Evolutionary conservation across 1,139 yeast genomes (phyloP).

Genomic region (Yamadazyma songkhlaensis): DNA sequence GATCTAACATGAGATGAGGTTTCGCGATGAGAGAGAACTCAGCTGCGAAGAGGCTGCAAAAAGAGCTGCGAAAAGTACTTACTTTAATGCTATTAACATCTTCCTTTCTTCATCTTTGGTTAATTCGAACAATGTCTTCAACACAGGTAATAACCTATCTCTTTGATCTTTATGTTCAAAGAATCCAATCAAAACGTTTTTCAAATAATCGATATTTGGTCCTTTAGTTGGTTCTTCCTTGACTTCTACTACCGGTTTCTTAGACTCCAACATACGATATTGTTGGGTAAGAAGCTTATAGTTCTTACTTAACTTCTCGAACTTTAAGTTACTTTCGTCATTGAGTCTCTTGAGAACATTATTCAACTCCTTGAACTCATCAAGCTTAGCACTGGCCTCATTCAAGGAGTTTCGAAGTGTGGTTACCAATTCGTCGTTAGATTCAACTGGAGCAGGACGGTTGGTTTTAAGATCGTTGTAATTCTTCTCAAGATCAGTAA

Average conservation of each 20-base stretch:
- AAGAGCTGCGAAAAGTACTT: no score
- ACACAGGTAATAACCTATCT: slow-evolving; percentile 77
- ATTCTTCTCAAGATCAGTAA: slow-evolving; percentile 39
- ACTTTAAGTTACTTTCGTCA: slow-evolving; percentile 65
- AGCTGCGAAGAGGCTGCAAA: not conserved
- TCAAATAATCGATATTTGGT: slow-evolving; percentile 65
- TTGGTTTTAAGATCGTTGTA: slow-evolving; percentile 27
- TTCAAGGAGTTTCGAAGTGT: slow-evolving; percentile 55
- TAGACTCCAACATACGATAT: slow-evolving; percentile 34
- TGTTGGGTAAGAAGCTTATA: slow-evolving; percentile 63
- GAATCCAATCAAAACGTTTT: slow-evolving; percentile 85
- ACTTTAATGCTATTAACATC: slow-evolving; percentile 59
- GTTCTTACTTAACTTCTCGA: slow-evolving; percentile 64
- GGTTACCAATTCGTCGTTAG: slow-evolving; percentile 32
- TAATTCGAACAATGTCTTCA: slow-evolving; percentile 70
- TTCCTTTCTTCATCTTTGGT: slow-evolving; percentile 70
- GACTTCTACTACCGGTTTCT: not conserved
- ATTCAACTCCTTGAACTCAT: slow-evolving; percentile 59
- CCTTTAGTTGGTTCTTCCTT: slow-evolving; percentile 1
- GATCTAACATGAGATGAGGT: slow-evolving; percentile 33
- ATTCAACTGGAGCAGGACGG: not conserved
- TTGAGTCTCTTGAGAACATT: slow-evolving; percentile 57
- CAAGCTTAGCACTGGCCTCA: slow-evolving; percentile 46
- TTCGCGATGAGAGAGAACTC: not conserved
- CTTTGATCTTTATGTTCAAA: slow-evolving; percentile 92